Evolutionary conservation across 768 basidiomycete genomes (phyloP).

Genomic region (Mycena maculata): DNA sequence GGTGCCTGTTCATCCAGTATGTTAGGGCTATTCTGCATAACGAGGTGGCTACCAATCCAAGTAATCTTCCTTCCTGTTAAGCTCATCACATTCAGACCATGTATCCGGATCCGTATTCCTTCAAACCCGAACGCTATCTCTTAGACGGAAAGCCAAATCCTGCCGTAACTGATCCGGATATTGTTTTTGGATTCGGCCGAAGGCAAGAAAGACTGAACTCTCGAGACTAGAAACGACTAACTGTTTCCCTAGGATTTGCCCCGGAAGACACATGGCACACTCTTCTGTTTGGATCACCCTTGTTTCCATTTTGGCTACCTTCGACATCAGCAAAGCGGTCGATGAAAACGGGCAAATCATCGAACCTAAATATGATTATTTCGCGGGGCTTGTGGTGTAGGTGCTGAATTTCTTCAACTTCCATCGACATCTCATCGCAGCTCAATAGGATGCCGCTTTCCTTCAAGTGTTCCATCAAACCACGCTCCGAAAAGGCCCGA

Average conservation of each 20-base stretch:
- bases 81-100: no score
- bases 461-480: slow-evolving; percentile 13
- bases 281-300: slow-evolving; percentile 18
- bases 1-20: neutral
- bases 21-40: slow-evolving; percentile 25
- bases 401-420: neutral
- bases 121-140: no score
- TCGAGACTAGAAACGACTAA: no score
- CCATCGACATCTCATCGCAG: neutral
- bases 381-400: slow-evolving; percentile 16
- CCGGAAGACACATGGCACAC: slow-evolving; percentile 15
- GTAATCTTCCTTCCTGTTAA: slow-evolving; percentile 44
- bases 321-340: slow-evolving; percentile 23
- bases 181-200: no score
- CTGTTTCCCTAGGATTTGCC: slow-evolving; percentile 34
- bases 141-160: no score
- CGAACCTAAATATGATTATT: slow-evolving; percentile 39
- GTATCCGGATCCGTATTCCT: no score
- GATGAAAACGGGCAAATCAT: slow-evolving; percentile 30
- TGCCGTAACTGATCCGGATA: no score
- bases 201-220: no score
- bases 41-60: slow-evolving; percentile 34
- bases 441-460: slow-evolving; percentile 3
- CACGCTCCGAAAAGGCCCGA: neutral
- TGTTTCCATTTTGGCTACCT: slow-evolving; percentile 19